Conservation (phyloP, 2,329 filamentous ascomycete species). For the Phialophora macrospora region DNA sequence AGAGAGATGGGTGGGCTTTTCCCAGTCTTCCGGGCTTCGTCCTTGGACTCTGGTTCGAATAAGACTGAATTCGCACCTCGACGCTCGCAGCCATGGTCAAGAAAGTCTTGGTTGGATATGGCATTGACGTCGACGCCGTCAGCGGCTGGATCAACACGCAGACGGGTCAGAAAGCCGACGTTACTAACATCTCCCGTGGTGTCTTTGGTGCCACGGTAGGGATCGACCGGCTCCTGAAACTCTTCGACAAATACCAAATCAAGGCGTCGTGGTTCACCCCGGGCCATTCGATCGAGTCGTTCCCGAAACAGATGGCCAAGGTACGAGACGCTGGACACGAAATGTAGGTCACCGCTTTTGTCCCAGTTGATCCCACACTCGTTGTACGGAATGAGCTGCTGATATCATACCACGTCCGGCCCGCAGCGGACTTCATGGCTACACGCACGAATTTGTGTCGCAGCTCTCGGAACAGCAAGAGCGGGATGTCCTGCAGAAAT, state of each 20-base stretch:
- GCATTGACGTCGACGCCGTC: conserved; percentile 36
- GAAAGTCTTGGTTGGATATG: conserved; percentile 33
- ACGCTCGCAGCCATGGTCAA: conserved; percentile 22
- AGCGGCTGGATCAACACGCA: conserved; percentile 48
- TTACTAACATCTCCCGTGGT: conserved; percentile 40
- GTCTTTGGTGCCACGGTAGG: conserved; percentile 40
- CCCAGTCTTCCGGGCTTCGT: not conserved
- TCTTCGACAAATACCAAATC: conserved; percentile 51
- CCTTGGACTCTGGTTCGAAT: not conserved
- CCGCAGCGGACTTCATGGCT: conserved; percentile 49
- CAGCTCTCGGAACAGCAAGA: conserved; percentile 44
- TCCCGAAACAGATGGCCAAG: conserved; percentile 54
- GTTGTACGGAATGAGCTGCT: conserved; percentile 9
- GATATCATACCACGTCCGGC: conserved; percentile 17
- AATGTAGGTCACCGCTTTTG: conserved; percentile 39
- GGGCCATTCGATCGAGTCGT: conserved; percentile 63
- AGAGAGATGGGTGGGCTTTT: conserved; percentile 5
- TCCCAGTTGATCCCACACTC: not conserved
- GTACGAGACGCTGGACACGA: conserved; percentile 52
- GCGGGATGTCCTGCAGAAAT: conserved; percentile 46
- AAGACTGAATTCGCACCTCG: too few species aligned
- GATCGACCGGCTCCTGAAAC: conserved; percentile 44
- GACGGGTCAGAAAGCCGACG: conserved; percentile 45
- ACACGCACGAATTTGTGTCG: conserved; percentile 51
- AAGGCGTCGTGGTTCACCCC: conserved; percentile 65